These are phyloP conservation scores for Protea cynaroides DNA, from an alignment of 164 flowering plant genomes.

Conservation along the genomic window DNA sequence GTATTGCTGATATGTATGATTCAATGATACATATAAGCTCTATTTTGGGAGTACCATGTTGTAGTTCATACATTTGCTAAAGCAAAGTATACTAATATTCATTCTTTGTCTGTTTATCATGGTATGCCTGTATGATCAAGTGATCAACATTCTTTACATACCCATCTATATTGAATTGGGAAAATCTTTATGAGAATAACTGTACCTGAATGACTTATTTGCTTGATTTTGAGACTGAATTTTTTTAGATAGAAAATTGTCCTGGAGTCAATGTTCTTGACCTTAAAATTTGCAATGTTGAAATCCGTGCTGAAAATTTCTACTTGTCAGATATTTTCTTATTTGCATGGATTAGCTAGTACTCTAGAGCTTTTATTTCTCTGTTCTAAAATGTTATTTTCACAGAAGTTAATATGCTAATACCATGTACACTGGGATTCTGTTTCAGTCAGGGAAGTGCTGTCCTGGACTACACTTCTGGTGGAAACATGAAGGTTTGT, in stretches of 20 bases:
- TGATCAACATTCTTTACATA: too few species aligned
- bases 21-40: too few species aligned
- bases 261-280: neutral
- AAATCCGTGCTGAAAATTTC: neutral
- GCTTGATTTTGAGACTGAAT: neutral
- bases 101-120: too few species aligned
- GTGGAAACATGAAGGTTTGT: slow-evolving; percentile 91
- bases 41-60: too few species aligned
- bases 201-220: neutral
- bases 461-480: slow-evolving; percentile 61
- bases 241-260: neutral
- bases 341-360: slow-evolving; percentile 1
- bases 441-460: slow-evolving; percentile 93
- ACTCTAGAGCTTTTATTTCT: neutral
- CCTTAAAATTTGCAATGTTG: neutral
- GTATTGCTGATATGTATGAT: too few species aligned
- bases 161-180: too few species aligned
- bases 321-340: neutral
- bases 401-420: slow-evolving; percentile 6
- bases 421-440: slow-evolving; percentile 4
- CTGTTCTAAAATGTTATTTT: neutral
- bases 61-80: too few species aligned
- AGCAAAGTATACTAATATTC: too few species aligned
- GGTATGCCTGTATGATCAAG: too few species aligned
- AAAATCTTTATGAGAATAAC: neutral